Base-by-base conservation (phyloP, 768 basidiomycete species). In the Phylloporus sp. region DNA sequence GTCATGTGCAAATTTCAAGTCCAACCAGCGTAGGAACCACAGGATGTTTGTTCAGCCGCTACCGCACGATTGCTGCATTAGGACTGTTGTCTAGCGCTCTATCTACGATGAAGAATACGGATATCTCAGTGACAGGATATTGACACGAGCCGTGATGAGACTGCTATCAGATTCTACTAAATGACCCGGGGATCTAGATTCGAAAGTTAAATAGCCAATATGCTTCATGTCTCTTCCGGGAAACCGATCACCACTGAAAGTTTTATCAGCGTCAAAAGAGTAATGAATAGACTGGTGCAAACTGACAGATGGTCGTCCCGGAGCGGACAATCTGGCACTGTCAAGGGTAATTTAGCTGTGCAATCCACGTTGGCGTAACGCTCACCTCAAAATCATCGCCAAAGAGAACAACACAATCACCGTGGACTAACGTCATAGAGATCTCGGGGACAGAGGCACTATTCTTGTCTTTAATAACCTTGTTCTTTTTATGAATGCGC, bases 321-420 rank as follows among this genome's bases (percentile, higher is more conserved):
- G 47, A 60, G 42, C 67, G 65, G 34, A 61, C 52, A 24, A 70
- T 61, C 32, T 62, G 63, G 39, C 50, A 67, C 67, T 69, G 38
- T 4, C 50, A 20, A 32, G 26, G 34, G 46, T 40, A 31, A 34
- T 53, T 49, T 52, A 59, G 42, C 29, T 12, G 29, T 4, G 23
- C 39, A n/a, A 2, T 16, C 45, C 6, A 42, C n/a, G 3, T 23
- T 13, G 28, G 45, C 15, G 32, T 31, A n/a, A 45, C 62, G 69
- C 54, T 71, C 61, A 74, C 73, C 64, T 75, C 72, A 47, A 72
- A 74, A 39, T 70, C 70, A 46, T 71, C 74, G 10, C 75, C 74
- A 3, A 8, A 56, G 6, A 75, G 60, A 34, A 75, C 41, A 2
- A 70, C 55, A 45, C 67, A 60, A 59, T 76, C 74, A 0, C 75